phyloP scores from a whole-genome alignment of 352 stramenopile species.

The Pythium brassicae region DNA sequence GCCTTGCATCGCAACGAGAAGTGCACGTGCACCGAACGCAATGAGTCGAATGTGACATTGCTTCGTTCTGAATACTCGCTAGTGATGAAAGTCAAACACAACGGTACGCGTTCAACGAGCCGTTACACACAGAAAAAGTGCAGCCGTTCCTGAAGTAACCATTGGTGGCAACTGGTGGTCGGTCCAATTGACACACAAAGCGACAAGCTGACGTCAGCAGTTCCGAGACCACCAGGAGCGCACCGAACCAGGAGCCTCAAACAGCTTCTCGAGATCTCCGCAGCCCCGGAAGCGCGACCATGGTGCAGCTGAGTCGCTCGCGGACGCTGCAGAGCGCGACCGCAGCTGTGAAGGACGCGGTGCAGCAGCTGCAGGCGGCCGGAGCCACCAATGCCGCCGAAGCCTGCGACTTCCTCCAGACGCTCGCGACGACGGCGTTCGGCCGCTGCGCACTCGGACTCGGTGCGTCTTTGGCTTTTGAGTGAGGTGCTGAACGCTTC shows the following conservation, averaged over 20 bases:
- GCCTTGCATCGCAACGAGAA: too few species aligned
- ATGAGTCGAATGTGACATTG: too few species aligned
- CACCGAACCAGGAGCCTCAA: background rate
- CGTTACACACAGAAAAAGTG: too few species aligned
- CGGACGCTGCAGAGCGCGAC: slow-evolving; percentile 15
- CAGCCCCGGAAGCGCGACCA: background rate
- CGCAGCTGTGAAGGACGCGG: slow-evolving; percentile 8
- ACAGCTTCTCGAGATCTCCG: background rate
- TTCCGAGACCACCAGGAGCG: background rate
- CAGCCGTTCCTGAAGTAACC: too few species aligned
- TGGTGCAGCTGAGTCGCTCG: slow-evolving; percentile 9
- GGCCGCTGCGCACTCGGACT: slow-evolving; percentile 75
- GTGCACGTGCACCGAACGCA: too few species aligned
- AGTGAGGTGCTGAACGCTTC: background rate
- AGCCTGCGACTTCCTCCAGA: slow-evolving; percentile 14
- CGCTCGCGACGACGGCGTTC: slow-evolving; percentile 34
- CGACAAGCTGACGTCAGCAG: background rate
- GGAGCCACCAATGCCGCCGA: background rate
- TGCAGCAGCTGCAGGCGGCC: background rate
- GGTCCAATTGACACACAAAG: too few species aligned
- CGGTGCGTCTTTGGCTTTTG: slow-evolving; percentile 20
- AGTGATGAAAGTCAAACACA: too few species aligned
- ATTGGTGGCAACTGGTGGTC: too few species aligned
- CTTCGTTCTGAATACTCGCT: too few species aligned
- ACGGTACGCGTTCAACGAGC: too few species aligned